phyloP scores from a whole-genome alignment of 179 eudicot species.

The Corrigiola litoralis region DNA sequence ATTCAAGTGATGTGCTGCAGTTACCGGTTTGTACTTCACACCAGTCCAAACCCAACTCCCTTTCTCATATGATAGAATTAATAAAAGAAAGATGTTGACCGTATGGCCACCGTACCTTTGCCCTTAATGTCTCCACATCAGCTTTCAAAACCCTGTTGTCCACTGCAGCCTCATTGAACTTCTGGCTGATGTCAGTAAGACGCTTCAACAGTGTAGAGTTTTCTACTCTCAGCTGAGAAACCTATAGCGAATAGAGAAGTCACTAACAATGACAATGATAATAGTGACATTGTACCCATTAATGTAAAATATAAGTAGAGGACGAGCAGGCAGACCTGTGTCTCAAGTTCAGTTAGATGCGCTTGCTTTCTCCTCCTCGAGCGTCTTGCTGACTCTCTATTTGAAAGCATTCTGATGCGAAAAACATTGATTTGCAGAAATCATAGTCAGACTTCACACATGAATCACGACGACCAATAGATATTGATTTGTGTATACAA shows the following conservation, averaged over 20 bases:
- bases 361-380: constrained; percentile 95
- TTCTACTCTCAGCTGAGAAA: constrained; percentile 80
- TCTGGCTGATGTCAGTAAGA: constrained; percentile 70
- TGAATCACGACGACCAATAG: not conserved
- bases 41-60: too few species aligned
- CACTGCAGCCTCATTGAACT: constrained; percentile 91
- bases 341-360: constrained; percentile 84
- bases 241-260: constrained; percentile 31
- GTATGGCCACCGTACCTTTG: constrained; percentile 55
- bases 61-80: too few species aligned
- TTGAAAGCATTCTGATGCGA: constrained; percentile 76
- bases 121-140: constrained; percentile 91
- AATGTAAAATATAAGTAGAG: not conserved
- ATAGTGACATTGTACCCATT: not conserved
- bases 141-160: constrained; percentile 97
- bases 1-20: too few species aligned
- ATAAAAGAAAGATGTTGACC: too few species aligned
- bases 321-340: constrained; percentile 52
- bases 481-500: too few species aligned
- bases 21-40: too few species aligned
- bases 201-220: constrained; percentile 83
- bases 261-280: not conserved
- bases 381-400: constrained; percentile 91
- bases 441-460: not conserved
- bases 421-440: constrained; percentile 3